Percentiles rank a stretch among this genome's conserved stretches.
Conservation (phyloP, 2,329 filamentous ascomycete genomes). For the Phoma herbarum region DNA sequence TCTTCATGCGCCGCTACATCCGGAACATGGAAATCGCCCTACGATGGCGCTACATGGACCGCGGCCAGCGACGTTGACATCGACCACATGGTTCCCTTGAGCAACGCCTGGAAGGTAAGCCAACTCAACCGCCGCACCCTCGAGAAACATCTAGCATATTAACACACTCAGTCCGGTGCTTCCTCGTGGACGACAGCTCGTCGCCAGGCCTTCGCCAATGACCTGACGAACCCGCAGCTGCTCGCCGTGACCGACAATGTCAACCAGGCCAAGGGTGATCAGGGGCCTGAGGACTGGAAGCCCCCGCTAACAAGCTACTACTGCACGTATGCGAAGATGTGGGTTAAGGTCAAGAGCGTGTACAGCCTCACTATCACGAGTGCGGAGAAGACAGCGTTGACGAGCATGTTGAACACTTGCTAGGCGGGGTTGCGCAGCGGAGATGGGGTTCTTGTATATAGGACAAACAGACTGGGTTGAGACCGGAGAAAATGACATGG, state of each 20-base stretch:
- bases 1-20: conserved; percentile 69
- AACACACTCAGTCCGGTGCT: conserved; percentile 68
- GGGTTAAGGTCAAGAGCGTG: conserved; percentile 79
- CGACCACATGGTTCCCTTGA: conserved; percentile 82
- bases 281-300: conserved; percentile 78
- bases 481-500: background rate
- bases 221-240: conserved; percentile 77
- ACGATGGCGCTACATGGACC: conserved; percentile 77
- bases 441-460: background rate
- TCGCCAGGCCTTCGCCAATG: conserved; percentile 78
- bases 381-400: conserved; percentile 75
- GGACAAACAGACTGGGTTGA: background rate
- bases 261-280: conserved; percentile 78
- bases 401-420: conserved; percentile 71
- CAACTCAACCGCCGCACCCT: conserved; percentile 34
- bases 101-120: conserved; percentile 74
- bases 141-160: background rate
- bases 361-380: conserved; percentile 74
- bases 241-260: conserved; percentile 80
- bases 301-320: conserved; percentile 69
- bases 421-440: conserved; percentile 39
- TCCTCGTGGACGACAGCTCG: conserved; percentile 73
- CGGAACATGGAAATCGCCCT: conserved; percentile 76
- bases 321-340: conserved; percentile 80
- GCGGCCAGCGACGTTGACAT: conserved; percentile 77